phyloP scores from a whole-genome alignment of 2,329 filamentous ascomycete species.

The Cladophialophora carrionii region DNA sequence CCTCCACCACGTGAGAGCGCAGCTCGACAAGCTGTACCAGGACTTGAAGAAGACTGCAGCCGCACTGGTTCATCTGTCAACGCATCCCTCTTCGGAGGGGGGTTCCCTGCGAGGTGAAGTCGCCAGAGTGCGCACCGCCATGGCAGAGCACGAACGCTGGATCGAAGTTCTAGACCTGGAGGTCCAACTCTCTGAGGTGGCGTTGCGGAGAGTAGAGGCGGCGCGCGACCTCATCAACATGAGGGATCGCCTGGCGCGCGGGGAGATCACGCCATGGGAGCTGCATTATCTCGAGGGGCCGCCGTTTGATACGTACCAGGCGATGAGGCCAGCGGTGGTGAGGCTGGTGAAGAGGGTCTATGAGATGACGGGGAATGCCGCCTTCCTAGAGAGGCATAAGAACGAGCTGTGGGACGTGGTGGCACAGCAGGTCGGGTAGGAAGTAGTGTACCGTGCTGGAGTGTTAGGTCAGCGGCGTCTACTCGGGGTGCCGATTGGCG shows the following conservation, averaged over 20 bases:
- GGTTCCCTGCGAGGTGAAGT: background rate
- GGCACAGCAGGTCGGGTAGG: background rate
- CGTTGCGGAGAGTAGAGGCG: background rate
- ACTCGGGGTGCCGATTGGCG: too few relatives aligned
- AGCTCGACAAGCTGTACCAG: background rate
- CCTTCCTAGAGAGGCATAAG: slow-evolving; percentile 13
- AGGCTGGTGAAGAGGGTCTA: background rate
- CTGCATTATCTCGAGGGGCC: background rate
- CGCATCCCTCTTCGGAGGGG: background rate
- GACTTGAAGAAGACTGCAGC: background rate
- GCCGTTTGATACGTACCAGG: background rate
- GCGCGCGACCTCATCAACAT: background rate
- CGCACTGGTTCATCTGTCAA: background rate
- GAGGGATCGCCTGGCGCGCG: background rate
- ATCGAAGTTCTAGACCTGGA: background rate
- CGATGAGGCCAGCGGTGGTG: background rate
- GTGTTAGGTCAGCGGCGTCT: too few relatives aligned
- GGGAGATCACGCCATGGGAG: background rate
- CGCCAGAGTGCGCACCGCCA: background rate
- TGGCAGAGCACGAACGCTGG: slow-evolving; percentile 6
- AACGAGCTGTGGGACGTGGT: slow-evolving; percentile 25
- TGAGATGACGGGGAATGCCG: slow-evolving; percentile 4
- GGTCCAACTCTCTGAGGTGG: background rate
- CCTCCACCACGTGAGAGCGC: background rate
- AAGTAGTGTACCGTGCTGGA: background rate